Conservation (phyloP, 179 eudicot species). For the Heliamphora pulchella region DNA sequence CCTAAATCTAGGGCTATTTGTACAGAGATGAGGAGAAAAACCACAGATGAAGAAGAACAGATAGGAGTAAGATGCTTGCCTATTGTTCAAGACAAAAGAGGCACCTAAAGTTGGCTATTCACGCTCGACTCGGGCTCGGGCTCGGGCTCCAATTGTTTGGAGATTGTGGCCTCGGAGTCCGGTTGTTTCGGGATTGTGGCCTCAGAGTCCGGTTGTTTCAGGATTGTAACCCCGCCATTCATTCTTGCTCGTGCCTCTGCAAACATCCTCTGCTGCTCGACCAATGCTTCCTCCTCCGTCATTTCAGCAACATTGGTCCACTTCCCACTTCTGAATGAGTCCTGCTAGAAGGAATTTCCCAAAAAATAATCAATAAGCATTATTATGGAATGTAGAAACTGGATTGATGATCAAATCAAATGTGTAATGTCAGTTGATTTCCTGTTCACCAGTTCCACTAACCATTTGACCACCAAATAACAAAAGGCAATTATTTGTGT, state of each 20-base stretch:
- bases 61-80: constrained; percentile 13
- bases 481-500: no score
- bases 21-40: constrained; percentile 19
- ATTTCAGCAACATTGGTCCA: constrained; percentile 68
- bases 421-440: no score
- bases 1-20: constrained; percentile 21
- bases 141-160: constrained; percentile 8
- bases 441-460: no score
- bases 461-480: no score
- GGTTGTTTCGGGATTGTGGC: constrained; percentile 15
- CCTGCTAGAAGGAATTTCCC: no score
- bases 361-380: no score
- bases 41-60: constrained; percentile 9
- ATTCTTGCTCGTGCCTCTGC: constrained; percentile 98
- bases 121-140: constrained; percentile 17
- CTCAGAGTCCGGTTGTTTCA: constrained; percentile 51
- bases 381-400: no score
- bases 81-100: no score
- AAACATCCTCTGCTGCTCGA: constrained; percentile 98
- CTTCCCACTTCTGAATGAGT: constrained; percentile 57
- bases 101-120: constrained; percentile 25
- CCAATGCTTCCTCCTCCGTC: constrained; percentile 99
- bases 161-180: no score
- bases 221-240: constrained; percentile 61
- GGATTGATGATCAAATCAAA: no score